These are phyloP conservation scores for Sideroxylon spinosum DNA, from an alignment of 179 eudicot genomes.

Conservation along the genomic window DNA sequence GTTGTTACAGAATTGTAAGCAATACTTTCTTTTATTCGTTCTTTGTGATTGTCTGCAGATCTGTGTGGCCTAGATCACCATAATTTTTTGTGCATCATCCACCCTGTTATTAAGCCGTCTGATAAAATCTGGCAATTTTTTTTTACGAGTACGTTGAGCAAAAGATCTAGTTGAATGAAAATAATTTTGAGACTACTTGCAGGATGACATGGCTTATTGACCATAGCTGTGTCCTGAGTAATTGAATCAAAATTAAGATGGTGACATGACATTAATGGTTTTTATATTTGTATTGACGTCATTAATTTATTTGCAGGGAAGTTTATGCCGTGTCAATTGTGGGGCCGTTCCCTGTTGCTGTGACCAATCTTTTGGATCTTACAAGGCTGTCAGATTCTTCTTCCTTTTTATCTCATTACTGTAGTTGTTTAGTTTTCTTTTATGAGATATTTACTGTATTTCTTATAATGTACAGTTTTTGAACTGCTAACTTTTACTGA, in stretches of 20 bases:
- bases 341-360: constrained; percentile 98
- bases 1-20: constrained; percentile 89
- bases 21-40: background rate
- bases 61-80: too few relatives aligned
- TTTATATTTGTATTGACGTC: background rate
- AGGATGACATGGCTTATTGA: background rate
- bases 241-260: background rate
- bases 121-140: background rate
- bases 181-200: background rate
- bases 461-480: background rate
- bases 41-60: background rate
- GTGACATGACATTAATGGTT: background rate
- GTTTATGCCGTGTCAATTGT: constrained; percentile 97
- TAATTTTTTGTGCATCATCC: too few relatives aligned
- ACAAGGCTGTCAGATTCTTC: constrained; percentile 76
- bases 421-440: background rate
- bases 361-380: constrained; percentile 91
- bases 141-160: background rate
- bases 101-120: background rate
- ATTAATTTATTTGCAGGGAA: constrained; percentile 51
- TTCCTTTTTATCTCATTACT: background rate
- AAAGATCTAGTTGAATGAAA: background rate
- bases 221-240: background rate
- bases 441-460: background rate
- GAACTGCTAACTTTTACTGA: background rate